Evolutionary conservation across 305 asterid species (phyloP).

Genomic region (Andrographis paniculata): DNA sequence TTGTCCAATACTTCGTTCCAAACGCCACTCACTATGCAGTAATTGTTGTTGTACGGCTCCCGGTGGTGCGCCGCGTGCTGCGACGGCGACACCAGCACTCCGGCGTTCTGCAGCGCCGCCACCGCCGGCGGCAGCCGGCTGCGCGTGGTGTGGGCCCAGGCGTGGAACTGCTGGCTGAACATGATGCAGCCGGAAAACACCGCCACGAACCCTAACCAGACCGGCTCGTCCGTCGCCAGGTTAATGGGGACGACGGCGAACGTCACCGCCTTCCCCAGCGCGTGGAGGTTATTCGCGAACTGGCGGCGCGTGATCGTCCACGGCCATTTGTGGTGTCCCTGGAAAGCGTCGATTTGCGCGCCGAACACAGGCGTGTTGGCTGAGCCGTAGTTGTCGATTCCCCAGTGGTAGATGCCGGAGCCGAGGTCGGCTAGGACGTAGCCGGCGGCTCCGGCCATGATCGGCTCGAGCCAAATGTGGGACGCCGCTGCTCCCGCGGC

Average conservation of each 20-base stretch:
- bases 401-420: constrained; percentile 89
- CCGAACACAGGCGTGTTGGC: constrained; percentile 59
- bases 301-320: constrained; percentile 80
- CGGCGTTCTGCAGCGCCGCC: constrained; percentile 64
- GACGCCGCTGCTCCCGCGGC: constrained; percentile 27
- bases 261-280: constrained; percentile 51
- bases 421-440: constrained; percentile 65
- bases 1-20: constrained; percentile 63
- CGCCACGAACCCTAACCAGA: constrained; percentile 40
- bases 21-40: constrained; percentile 82
- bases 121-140: constrained; percentile 64
- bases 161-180: constrained; percentile 92
- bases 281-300: constrained; percentile 65
- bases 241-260: constrained; percentile 50
- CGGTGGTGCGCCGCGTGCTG: constrained; percentile 86
- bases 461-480: constrained; percentile 49
- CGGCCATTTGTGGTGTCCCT: constrained; percentile 88
- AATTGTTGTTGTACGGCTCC: constrained; percentile 66
- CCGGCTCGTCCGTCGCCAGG: constrained; percentile 35
- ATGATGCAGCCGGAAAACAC: constrained; percentile 60
- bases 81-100: constrained; percentile 53
- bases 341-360: constrained; percentile 62
- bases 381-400: constrained; percentile 76
- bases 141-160: constrained; percentile 81
- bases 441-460: constrained; percentile 44